Evolutionary conservation across 148 eudicot species (phyloP), one percentile per base, ranked within the genome.

Genomic region (Tetragonia tetragonoides): DNA sequence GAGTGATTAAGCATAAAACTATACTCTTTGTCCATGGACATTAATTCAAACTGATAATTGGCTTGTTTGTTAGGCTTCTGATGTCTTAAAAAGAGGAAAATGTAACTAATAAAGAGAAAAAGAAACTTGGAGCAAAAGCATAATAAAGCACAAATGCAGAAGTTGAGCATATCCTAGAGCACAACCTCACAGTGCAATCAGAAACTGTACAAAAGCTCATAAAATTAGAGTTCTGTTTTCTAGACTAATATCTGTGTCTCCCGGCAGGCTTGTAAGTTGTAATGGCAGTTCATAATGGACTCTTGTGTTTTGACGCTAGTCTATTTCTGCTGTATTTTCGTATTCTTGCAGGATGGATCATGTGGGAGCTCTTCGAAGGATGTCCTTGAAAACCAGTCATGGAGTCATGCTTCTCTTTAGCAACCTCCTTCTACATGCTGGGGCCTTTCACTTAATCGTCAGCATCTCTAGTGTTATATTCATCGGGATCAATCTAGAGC

Each of bases 401-500:
- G 79, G 84, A 73, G 56, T 80, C 12, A 88, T 97, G 97, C 92
- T 89, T 56, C 69, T 93, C 72, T 84, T 93, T 65, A 75, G 87
- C 47, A 80, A 90, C 59, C 79, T 85, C 61, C 82, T 87, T 84
- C 84, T 91, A 75, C 98, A 93, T 83, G 93, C 88, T 69, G 97
- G 97, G 56, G 68, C 83, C 77, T 70, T 91, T 71, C 98, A 91
- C 83, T 87, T 93, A 21, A 24, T 89, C 62, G 79, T 91, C 77
- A 88, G 81, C 80, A 86, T 93, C 66, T 59, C 82, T 60, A 78
- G 92, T 73, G 80, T 89, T 4, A 67, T 89, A 44, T 88, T 91
- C 74, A 79, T 93, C 76, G 96, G 96, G 24, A 79, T 91, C 67
- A 94, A 90, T 81, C 78, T 93, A 15, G 96, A 93, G 80, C 96